phyloP scores from a whole-genome alignment of 1,284 basidiomycete genomes.

The Sphaerobolus stellatus region DNA sequence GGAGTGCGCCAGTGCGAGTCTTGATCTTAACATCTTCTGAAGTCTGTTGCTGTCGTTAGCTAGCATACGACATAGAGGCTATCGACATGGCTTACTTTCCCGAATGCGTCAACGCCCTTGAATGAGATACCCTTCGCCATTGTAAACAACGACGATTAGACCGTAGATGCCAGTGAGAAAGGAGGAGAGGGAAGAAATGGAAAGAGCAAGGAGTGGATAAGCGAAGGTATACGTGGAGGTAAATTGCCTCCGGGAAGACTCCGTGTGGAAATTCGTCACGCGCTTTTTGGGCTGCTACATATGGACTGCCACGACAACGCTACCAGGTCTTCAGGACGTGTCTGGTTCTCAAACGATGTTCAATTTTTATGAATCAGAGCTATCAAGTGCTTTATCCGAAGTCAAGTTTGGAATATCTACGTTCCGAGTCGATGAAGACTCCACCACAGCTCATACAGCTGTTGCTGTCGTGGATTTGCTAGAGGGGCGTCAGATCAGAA shows the following conservation, averaged over 20 bases:
- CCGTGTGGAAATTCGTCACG: neutral
- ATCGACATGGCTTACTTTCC: slow-evolving; percentile 67
- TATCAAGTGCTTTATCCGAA: slow-evolving; percentile 9
- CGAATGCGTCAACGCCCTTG: slow-evolving; percentile 94
- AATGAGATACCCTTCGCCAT: slow-evolving; percentile 74
- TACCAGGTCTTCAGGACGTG: neutral
- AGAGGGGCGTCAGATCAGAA: slow-evolving; percentile 6
- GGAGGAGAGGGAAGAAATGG: neutral
- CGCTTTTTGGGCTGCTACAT: neutral
- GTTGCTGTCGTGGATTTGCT: slow-evolving; percentile 7
- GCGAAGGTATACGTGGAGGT: slow-evolving; percentile 13
- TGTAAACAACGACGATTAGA: slow-evolving; percentile 16
- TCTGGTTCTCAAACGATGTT: neutral
- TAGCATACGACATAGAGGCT: slow-evolving; percentile 12
- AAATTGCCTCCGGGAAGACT: slow-evolving; percentile 4
- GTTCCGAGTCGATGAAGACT: slow-evolving; percentile 1
- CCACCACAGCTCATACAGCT: neutral
- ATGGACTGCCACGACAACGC: neutral
- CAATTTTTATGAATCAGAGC: slow-evolving; percentile 10
- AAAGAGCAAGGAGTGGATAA: slow-evolving; percentile 2
- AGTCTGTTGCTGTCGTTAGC: slow-evolving; percentile 55
- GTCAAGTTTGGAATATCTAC: slow-evolving; percentile 1
- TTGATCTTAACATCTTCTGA: slow-evolving; percentile 98
- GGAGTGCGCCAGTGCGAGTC: slow-evolving; percentile 87
- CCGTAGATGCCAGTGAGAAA: neutral